Evolutionary conservation across 345 rosid species (phyloP).

Genomic region (Eucalyptus polybractea): DNA sequence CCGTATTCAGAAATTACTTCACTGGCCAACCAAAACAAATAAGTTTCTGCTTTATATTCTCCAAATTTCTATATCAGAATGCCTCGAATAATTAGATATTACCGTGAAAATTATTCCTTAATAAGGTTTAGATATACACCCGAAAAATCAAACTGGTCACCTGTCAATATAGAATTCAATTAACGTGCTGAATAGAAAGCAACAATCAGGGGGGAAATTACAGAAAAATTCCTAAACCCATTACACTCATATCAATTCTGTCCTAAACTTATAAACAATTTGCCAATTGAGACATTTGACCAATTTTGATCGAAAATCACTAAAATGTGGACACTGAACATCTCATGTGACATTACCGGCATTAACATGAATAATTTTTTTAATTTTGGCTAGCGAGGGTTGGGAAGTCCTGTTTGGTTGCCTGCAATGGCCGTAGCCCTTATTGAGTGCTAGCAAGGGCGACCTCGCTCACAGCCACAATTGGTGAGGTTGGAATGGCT

Average conservation of each 20-base stretch:
- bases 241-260: no score
- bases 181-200: not conserved
- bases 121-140: not conserved
- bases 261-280: no score
- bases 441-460: no score
- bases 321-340: accelerated
- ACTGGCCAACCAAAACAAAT: not conserved
- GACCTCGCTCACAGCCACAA: accelerated
- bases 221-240: no score
- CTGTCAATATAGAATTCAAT: not conserved
- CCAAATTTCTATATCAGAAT: not conserved
- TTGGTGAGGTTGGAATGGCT: not conserved
- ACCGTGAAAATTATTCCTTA: not conserved
- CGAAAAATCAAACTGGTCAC: not conserved
- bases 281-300: not conserved
- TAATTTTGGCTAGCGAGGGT: not conserved
- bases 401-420: accelerated
- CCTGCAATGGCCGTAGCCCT: not conserved
- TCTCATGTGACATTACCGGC: accelerated
- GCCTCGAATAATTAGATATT: not conserved
- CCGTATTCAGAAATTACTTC: not conserved
- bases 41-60: not conserved
- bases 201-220: no score
- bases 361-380: no score
- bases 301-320: not conserved